Conservation (phyloP, 2,329 filamentous ascomycete species). For the Botrytis squamosa region DNA sequence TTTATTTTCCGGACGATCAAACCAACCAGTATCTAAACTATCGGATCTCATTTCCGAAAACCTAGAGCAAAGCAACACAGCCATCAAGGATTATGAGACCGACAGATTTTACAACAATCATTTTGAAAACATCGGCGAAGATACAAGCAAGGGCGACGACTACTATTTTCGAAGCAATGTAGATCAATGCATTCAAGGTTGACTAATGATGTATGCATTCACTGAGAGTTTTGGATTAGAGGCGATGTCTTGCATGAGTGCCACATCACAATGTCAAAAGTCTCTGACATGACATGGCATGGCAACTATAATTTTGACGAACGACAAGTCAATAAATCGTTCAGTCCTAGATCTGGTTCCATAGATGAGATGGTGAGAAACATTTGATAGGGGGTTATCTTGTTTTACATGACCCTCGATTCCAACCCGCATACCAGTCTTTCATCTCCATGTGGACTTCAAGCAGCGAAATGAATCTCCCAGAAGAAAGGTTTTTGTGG, state of each 20-base stretch:
- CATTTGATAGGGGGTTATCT: not conserved
- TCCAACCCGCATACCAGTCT: not conserved
- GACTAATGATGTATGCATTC: not conserved
- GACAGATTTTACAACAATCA: not conserved
- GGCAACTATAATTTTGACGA: not conserved
- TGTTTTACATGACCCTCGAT: not conserved
- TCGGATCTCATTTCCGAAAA: slow-evolving; percentile 14
- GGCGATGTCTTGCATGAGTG: not conserved
- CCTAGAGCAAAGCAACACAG: not conserved
- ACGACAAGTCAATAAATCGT: not conserved
- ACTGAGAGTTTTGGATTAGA: not conserved
- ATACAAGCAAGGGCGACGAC: slow-evolving; percentile 12
- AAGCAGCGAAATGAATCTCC: not conserved
- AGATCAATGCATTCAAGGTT: slow-evolving; percentile 14
- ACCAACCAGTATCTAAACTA: slow-evolving; percentile 7
- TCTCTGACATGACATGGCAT: not conserved
- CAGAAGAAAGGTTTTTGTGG: not conserved
- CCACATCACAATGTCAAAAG: not conserved
- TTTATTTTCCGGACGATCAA: slow-evolving; percentile 14
- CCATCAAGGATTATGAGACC: slow-evolving; percentile 11
- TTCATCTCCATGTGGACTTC: not conserved
- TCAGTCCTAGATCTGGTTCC: not conserved
- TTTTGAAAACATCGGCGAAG: not conserved
- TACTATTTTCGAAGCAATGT: not conserved
- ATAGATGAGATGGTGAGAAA: not conserved